Evolutionary conservation across 2,329 filamentous ascomycete species (phyloP), one percentile per base, ranked within the genome.

Genomic region (Trichothecium roseum): DNA sequence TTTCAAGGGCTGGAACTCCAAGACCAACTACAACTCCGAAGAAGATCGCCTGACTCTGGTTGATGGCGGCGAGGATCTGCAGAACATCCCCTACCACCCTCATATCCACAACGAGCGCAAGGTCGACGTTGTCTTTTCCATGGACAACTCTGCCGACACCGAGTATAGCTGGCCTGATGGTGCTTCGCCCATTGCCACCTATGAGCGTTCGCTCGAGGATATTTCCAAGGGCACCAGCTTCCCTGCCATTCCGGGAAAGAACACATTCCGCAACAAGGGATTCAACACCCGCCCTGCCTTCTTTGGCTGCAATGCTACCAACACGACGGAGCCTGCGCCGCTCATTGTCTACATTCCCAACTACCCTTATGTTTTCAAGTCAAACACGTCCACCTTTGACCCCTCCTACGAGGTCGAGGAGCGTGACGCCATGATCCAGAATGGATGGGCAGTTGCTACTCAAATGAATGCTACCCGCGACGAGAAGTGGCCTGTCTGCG

Each of bases 401-500:
- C 64, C 77, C 27, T 57, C 59, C 28, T 85, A 88, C 67, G 66
- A 71, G 26, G 59, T 74, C 46, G 57, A 53, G 1, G 59, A 85
- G 60, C 83, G 89, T 42, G 75, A 94, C 53, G 70, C 71, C 42
- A 84, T 94, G 51, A 86, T 98, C 50, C 57, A 74, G 45, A 96
- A 98, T 60, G 89, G 86, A 15, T 91, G 83, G 62, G 74, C 91
- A 46, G 75, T 81, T 14, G 88, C 74, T 3, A 95, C 88, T 0
- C 80, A 82, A 65, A 85, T 74, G 35, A 95, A 96, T 60, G 74
- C 70, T 34, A 88, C 85, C 1, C 53, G 79, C 3, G 81, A 93
- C 53, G 47, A 59, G 3, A 59, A 81, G 42, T 98, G 91, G 89
- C 69, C 81, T 1, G 68, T 76, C 2, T 98, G 89, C 48, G 81